phyloP scores from a whole-genome alignment of 2,329 filamentous ascomycete genomes.

The Ophiostoma angusticollis region DNA sequence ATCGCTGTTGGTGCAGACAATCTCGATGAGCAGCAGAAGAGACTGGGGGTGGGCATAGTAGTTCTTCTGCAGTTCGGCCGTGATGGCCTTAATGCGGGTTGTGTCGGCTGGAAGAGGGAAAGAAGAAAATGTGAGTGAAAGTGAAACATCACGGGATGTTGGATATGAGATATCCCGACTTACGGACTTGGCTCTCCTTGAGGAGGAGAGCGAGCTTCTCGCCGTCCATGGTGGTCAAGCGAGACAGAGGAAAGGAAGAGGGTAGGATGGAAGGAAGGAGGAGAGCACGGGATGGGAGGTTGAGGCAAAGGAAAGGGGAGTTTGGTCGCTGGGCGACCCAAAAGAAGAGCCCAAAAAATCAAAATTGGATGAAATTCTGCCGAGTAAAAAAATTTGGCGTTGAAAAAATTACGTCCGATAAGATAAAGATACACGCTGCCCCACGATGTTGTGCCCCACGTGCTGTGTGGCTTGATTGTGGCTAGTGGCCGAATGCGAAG shows the following conservation, averaged over 20 bases:
- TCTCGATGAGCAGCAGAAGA: slow-evolving; percentile 74
- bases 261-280: background rate
- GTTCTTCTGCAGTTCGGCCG: slow-evolving; percentile 78
- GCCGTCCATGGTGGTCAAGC: slow-evolving; percentile 50
- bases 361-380: slow-evolving; percentile 6
- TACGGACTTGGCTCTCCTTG: slow-evolving; percentile 77
- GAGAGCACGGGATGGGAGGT: background rate
- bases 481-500: no score
- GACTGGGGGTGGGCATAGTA: slow-evolving; percentile 82
- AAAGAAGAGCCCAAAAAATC: background rate
- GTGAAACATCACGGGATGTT: slow-evolving; percentile 1
- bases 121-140: slow-evolving; percentile 5
- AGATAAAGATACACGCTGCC: no score
- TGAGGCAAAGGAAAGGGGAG: background rate
- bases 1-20: slow-evolving; percentile 67
- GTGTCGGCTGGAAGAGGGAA: slow-evolving; percentile 56
- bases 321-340: background rate
- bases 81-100: slow-evolving; percentile 78
- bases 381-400: slow-evolving; percentile 2
- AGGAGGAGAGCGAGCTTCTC: slow-evolving; percentile 78
- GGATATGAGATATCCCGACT: slow-evolving; percentile 26
- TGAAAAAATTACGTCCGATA: no score
- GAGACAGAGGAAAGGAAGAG: slow-evolving; percentile 1
- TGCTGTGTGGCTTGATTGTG: no score
- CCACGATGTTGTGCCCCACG: no score